These are phyloP conservation scores for Galerina sulciceps DNA, from an alignment of 768 basidiomycete species.

Conservation along the genomic window DNA sequence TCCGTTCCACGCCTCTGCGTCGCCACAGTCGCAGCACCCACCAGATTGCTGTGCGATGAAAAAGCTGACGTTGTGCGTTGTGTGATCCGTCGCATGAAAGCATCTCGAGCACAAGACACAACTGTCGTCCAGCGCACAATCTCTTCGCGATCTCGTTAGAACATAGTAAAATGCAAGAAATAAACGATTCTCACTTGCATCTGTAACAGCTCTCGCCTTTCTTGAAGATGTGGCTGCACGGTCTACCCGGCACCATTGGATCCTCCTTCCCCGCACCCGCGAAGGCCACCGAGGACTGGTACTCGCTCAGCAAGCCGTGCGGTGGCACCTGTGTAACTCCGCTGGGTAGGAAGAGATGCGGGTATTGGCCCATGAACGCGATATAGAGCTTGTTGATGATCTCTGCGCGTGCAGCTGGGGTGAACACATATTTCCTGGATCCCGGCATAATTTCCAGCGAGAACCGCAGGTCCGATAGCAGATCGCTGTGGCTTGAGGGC, in stretches of 20 bases:
- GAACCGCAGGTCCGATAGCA: conserved; percentile 74
- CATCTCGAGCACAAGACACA: conserved; percentile 91
- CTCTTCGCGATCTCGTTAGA: conserved; percentile 48
- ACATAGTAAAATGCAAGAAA: background rate
- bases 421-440: conserved; percentile 78
- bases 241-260: conserved; percentile 65
- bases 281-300: conserved; percentile 63
- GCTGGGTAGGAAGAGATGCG: conserved; percentile 72
- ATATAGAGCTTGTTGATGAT: conserved; percentile 83
- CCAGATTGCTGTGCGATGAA: conserved; percentile 91
- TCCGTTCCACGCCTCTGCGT: conserved; percentile 85
- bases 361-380: conserved; percentile 80
- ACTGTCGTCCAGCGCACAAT: conserved; percentile 88
- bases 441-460: conserved; percentile 82
- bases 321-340: conserved; percentile 65
- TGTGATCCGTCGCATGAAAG: conserved; percentile 87
- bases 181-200: conserved; percentile 76
- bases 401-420: conserved; percentile 74
- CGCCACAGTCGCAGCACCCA: conserved; percentile 95
- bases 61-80: conserved; percentile 90
- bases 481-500: conserved; percentile 42
- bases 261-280: conserved; percentile 65
- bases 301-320: conserved; percentile 69
- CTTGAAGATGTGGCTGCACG: conserved; percentile 86
- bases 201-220: conserved; percentile 93